phyloP scores from a whole-genome alignment of 345 rosid species.

The Linum usitatissimum region DNA sequence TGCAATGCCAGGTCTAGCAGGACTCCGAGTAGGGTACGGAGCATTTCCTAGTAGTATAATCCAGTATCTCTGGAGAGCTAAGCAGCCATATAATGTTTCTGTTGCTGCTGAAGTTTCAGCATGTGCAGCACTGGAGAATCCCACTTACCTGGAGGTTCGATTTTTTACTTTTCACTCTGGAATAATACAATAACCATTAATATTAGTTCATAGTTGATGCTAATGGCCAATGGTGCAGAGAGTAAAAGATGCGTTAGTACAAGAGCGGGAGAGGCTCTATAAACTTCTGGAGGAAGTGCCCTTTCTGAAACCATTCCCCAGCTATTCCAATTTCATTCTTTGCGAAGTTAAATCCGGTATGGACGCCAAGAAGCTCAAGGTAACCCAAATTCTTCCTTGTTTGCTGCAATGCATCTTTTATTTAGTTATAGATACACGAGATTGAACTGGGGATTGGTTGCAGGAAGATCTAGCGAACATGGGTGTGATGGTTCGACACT shows the following conservation, averaged over 20 bases:
- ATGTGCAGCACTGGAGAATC: conserved; percentile 71
- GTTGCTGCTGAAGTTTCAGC: conserved; percentile 94
- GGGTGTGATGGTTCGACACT: conserved; percentile 97
- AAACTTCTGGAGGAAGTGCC: conserved; percentile 55
- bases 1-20: conserved; percentile 62
- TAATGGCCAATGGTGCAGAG: conserved; percentile 25
- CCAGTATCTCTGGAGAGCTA: conserved; percentile 85
- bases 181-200: not conserved
- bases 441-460: not conserved
- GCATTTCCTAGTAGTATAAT: conserved; percentile 83
- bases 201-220: not conserved
- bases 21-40: conserved; percentile 90
- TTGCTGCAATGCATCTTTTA: not conserved
- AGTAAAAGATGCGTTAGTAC: conserved; percentile 65
- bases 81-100: conserved; percentile 90
- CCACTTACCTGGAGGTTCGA: conserved; percentile 54
- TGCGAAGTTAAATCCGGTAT: conserved; percentile 68
- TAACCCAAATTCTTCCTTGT: conserved; percentile 8
- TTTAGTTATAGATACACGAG: not conserved
- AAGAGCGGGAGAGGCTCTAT: conserved; percentile 69
- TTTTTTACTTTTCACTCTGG: conserved; percentile 5
- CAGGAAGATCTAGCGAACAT: conserved; percentile 76
- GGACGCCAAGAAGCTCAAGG: conserved; percentile 86
- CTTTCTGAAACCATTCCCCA: conserved; percentile 73
- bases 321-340: conserved; percentile 77